A percentile compares a stretch with the other conserved stretches of the same genome.
phyloP scores from a whole-genome alignment of 306 rosid species.

The Myrica gale region DNA sequence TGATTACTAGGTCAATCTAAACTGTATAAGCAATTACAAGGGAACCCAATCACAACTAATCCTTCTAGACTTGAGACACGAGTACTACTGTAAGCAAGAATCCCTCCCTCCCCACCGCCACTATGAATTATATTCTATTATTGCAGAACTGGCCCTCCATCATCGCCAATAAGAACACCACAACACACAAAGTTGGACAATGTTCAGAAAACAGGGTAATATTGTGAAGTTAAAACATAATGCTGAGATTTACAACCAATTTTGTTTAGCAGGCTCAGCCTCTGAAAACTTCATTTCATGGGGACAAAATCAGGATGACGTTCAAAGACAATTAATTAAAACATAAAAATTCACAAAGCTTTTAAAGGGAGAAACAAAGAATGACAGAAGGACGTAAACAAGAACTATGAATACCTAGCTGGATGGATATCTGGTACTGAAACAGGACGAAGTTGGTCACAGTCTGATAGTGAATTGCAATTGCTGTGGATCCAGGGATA shows the following conservation, averaged over 20 bases:
- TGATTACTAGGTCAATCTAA: background rate
- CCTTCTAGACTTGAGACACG: too few species aligned
- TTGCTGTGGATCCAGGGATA: conserved; percentile 95
- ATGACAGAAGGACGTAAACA: background rate
- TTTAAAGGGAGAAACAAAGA: conserved; percentile 1
- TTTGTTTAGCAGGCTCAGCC: background rate
- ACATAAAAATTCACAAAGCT: background rate
- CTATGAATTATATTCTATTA: background rate
- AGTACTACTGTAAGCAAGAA: background rate
- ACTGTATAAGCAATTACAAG: background rate
- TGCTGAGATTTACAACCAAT: background rate
- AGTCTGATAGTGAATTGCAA: conserved; percentile 79
- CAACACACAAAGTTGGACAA: background rate
- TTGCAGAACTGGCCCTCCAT: background rate
- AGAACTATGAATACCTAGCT: conserved; percentile 60
- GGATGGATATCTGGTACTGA: conserved; percentile 93
- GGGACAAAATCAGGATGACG: background rate
- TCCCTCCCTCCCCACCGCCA: background rate
- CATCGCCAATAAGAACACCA: background rate
- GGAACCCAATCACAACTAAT: too few species aligned
- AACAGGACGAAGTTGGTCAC: conserved; percentile 85
- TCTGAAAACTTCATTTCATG: background rate
- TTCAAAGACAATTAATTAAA: background rate
- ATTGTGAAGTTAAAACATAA: background rate
- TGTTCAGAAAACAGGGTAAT: background rate